phyloP scores from a whole-genome alignment of 129 eudicot genomes.

The Arctium lappa region DNA sequence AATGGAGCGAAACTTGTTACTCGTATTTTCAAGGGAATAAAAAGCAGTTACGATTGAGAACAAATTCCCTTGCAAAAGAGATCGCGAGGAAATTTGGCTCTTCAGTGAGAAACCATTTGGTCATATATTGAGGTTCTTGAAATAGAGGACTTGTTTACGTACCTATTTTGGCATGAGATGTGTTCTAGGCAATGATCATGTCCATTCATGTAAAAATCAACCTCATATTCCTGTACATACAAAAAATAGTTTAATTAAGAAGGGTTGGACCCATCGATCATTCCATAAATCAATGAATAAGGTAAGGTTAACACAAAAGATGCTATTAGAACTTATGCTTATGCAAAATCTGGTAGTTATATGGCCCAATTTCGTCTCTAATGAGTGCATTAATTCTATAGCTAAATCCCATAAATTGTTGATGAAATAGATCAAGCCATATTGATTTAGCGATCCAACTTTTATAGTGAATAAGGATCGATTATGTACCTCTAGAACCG shows the following conservation, averaged over 20 bases:
- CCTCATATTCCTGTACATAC: conserved; percentile 43
- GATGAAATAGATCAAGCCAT: not conserved
- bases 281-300: not conserved
- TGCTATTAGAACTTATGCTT: not conserved
- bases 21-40: not conserved
- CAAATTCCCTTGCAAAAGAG: not conserved
- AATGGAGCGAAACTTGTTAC: not conserved
- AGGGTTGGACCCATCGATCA: not conserved
- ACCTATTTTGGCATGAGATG: conserved; percentile 35
- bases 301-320: not conserved
- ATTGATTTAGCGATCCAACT: not conserved
- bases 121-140: not conserved
- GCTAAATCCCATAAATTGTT: not conserved
- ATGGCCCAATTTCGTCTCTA: too few species aligned
- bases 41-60: not conserved
- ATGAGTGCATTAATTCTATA: not conserved
- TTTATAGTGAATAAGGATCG: not conserved
- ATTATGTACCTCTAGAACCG: conserved; percentile 49
- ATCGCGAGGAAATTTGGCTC: not conserved
- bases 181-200: conserved; percentile 70
- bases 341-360: too few species aligned
- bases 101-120: not conserved
- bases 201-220: conserved; percentile 62
- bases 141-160: not conserved
- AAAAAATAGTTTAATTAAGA: not conserved